Percentiles rank a stretch among this genome's conserved stretches.
phyloP scores from a whole-genome alignment of 257 asterid genomes.

The Schizonepeta tenuifolia region DNA sequence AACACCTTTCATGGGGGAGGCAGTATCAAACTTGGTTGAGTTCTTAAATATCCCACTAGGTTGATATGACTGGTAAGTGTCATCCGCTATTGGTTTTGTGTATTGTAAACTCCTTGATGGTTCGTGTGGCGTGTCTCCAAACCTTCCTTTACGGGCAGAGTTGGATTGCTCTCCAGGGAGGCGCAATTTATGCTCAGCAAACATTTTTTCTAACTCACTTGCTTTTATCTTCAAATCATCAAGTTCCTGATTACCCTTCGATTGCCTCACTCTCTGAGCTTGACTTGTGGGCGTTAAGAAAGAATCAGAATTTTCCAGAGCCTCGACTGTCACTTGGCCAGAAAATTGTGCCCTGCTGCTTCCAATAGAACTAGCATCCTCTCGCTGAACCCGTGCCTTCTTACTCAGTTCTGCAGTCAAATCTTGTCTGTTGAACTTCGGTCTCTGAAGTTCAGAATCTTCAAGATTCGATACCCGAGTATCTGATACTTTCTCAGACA shows the following conservation, averaged over 20 bases:
- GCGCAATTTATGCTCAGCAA: slow-evolving; percentile 78
- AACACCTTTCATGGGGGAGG: slow-evolving; percentile 34
- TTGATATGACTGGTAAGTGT: slow-evolving; percentile 39
- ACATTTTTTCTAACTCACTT: slow-evolving; percentile 87
- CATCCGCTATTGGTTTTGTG: slow-evolving; percentile 46
- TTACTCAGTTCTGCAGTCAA: slow-evolving; percentile 45
- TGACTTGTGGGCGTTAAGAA: slow-evolving; percentile 59
- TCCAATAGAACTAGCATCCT: slow-evolving; percentile 43
- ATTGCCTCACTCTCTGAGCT: slow-evolving; percentile 60
- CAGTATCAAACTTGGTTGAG: slow-evolving; percentile 40
- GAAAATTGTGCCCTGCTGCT: slow-evolving; percentile 42
- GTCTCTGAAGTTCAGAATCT: slow-evolving; percentile 54
- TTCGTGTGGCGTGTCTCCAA: slow-evolving; percentile 48
- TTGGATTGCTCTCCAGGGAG: slow-evolving; percentile 71
- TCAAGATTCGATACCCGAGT: slow-evolving; percentile 47
- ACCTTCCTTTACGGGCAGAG: slow-evolving; percentile 51
- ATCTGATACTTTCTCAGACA: slow-evolving; percentile 41
- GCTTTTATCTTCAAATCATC: slow-evolving; percentile 90
- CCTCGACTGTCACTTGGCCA: slow-evolving; percentile 46
- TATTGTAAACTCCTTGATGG: slow-evolving; percentile 45
- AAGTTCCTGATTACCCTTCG: slow-evolving; percentile 88
- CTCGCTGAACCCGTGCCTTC: slow-evolving; percentile 49
- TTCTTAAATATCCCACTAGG: slow-evolving; percentile 53
- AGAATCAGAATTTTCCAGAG: slow-evolving; percentile 52
- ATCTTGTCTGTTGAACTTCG: slow-evolving; percentile 48